A percentile compares a stretch with the other conserved stretches of the same genome.
Conservation (phyloP, 1,284 basidiomycete species). For the Cryptococcus sp. region DNA sequence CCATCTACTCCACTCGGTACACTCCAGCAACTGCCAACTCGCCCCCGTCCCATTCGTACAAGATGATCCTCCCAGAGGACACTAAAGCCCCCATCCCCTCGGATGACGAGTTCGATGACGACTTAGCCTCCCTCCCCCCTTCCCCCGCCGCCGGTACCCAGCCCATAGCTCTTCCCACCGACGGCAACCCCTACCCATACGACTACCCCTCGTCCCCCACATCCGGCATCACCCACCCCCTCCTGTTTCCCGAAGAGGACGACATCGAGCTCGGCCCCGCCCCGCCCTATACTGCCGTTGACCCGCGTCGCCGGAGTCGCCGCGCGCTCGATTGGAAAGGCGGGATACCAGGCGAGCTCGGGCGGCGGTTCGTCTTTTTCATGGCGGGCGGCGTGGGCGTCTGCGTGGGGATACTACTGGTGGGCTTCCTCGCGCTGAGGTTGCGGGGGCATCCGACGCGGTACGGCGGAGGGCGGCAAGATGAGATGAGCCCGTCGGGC, state of each 20-base stretch:
- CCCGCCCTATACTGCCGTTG: constrained; percentile 12
- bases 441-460: not conserved
- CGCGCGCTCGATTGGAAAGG: not conserved
- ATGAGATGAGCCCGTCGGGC: too few relatives aligned
- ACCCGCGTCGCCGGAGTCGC: not conserved
- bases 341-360: constrained; percentile 1
- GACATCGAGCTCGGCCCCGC: constrained; percentile 17
- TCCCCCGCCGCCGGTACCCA: not conserved
- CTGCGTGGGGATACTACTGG: constrained; percentile 1
- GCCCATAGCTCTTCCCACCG: not conserved
- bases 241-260: constrained; percentile 3
- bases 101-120: constrained; percentile 22
- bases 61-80: constrained; percentile 24
- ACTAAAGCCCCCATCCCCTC: constrained; percentile 17
- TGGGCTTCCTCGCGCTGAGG: constrained; percentile 1
- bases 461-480: not conserved
- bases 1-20: not conserved
- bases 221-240: constrained; percentile 5
- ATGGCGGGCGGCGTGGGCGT: constrained; percentile 1
- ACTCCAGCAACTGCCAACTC: too few relatives aligned
- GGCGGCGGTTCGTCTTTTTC: constrained; percentile 6
- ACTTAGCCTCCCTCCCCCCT: constrained; percentile 12
- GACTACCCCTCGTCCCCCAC: constrained; percentile 8
- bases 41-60: not conserved
- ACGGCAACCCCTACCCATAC: not conserved